These are phyloP conservation scores for Artomyces pyxidatus DNA, from an alignment of 768 basidiomycete genomes.

Conservation along the genomic window DNA sequence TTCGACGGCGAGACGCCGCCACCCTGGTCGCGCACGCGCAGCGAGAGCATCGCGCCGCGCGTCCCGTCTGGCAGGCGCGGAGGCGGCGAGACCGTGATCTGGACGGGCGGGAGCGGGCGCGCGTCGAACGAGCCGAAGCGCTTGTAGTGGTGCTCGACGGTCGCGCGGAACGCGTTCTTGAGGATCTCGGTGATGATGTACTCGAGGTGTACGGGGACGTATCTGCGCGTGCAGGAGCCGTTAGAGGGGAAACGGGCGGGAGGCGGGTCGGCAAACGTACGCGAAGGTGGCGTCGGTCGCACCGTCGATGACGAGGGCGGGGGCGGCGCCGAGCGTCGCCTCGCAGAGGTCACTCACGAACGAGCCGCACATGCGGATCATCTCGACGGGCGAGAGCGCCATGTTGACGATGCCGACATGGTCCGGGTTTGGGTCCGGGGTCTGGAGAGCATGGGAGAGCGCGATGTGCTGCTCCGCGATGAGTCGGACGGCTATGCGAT, in stretches of 20 bases:
- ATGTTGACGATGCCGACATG: constrained; percentile 71
- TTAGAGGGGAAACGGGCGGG: neutral
- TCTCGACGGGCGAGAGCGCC: constrained; percentile 58
- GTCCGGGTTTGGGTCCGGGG: constrained; percentile 28
- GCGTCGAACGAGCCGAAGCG: constrained; percentile 28
- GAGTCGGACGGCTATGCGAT: constrained; percentile 78
- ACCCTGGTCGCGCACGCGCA: constrained; percentile 80
- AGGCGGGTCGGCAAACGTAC: constrained; percentile 39
- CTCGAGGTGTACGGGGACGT: constrained; percentile 85
- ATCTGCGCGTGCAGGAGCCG: constrained; percentile 35
- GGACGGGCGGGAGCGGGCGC: constrained; percentile 47
- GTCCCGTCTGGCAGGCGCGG: constrained; percentile 12
- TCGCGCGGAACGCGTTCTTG: constrained; percentile 88
- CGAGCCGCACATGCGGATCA: constrained; percentile 75
- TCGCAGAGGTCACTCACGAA: constrained; percentile 81
- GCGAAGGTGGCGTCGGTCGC: constrained; percentile 63
- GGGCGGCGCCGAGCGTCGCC: constrained; percentile 69
- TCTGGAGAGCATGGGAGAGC: constrained; percentile 58
- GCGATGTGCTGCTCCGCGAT: constrained; percentile 91
- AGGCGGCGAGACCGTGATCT: constrained; percentile 62
- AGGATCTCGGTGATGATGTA: constrained; percentile 87
- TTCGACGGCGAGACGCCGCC: constrained; percentile 73
- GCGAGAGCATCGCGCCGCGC: constrained; percentile 49
- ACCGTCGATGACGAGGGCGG: constrained; percentile 64
- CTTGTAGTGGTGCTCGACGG: constrained; percentile 64